A percentile compares a stretch with the other conserved stretches of the same genome.
Conservation (phyloP, 306 rosid species). For the Fagus crenata region DNA sequence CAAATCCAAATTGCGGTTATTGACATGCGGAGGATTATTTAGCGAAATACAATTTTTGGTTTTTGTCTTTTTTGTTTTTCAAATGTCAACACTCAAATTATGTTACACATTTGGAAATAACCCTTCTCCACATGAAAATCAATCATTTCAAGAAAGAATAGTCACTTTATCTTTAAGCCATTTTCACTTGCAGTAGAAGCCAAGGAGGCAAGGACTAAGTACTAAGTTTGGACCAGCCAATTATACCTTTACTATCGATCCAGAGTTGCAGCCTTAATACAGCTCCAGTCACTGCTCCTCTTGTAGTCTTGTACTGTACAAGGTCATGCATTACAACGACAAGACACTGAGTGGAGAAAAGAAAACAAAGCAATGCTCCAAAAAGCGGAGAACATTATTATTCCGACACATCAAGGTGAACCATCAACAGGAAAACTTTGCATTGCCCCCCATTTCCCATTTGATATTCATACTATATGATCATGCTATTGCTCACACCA, state of each 20-base stretch:
- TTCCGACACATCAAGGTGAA: background rate
- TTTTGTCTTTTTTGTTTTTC: no score
- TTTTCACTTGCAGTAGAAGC: no score
- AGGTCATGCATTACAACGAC: background rate
- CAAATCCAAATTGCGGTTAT: no score
- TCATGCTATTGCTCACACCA: background rate
- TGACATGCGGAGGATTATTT: no score
- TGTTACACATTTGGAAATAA: no score
- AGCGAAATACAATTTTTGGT: no score
- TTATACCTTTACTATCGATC: background rate
- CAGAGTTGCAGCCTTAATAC: background rate
- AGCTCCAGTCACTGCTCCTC: background rate
- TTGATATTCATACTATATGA: background rate
- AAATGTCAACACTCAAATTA: no score
- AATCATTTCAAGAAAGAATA: no score
- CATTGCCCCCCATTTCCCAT: background rate
- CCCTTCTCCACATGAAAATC: no score
- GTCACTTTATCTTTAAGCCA: no score
- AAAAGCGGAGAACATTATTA: conserved; percentile 1
- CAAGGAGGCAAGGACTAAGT: no score
- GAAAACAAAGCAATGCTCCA: background rate
- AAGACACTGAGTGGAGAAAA: background rate
- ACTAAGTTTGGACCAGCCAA: no score
- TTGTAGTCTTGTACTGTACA: background rate
- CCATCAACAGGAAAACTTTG: background rate